These are phyloP conservation scores for Solanum hybrid DNA, from an alignment of 305 asterid genomes.

Conservation along the genomic window DNA sequence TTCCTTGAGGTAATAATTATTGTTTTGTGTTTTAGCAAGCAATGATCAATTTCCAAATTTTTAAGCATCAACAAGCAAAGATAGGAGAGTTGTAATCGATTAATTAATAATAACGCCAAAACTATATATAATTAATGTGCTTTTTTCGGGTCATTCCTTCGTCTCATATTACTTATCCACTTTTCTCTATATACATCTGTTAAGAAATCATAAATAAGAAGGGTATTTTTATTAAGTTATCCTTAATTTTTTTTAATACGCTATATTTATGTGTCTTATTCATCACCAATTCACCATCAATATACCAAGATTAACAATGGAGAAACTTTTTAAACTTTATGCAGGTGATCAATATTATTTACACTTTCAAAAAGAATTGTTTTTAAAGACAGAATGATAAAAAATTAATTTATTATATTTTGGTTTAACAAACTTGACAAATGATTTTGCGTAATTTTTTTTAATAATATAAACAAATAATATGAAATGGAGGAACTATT, in stretches of 20 bases:
- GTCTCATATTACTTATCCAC: background rate
- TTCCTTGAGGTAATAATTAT: background rate
- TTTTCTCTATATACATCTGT: background rate
- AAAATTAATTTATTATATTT: too few species aligned
- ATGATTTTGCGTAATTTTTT: too few species aligned
- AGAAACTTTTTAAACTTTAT: background rate
- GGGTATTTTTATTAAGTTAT: too few species aligned
- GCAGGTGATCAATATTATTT: background rate
- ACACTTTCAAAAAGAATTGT: background rate
- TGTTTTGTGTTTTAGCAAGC: background rate
- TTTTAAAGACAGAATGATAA: background rate
- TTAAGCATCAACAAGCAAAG: background rate
- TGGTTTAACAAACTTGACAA: too few species aligned
- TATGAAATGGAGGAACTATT: background rate
- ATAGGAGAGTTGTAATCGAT: background rate
- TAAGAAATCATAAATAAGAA: background rate
- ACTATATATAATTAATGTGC: background rate
- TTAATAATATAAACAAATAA: too few species aligned
- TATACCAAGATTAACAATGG: background rate
- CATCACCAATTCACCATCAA: background rate
- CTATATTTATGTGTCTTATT: background rate
- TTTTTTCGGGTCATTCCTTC: background rate
- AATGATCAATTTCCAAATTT: background rate
- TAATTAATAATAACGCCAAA: background rate
- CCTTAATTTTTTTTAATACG: background rate